Conservation (phyloP, 495 filamentous ascomycete genomes). For the Xylaria longipes region DNA sequence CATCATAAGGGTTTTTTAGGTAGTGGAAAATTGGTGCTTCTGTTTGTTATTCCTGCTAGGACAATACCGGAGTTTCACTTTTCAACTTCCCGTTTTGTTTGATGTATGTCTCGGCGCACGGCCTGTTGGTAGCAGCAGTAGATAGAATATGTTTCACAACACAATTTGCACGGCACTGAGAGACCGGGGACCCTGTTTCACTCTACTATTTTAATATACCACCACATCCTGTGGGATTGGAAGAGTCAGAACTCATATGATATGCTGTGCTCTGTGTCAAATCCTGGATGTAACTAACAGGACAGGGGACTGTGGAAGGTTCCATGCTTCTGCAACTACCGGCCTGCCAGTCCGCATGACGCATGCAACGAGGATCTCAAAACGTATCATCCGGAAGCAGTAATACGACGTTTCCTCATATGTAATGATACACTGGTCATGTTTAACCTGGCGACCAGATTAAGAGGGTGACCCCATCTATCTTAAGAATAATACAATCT, state of each 20-base stretch:
- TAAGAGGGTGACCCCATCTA: background rate
- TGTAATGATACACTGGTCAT: background rate
- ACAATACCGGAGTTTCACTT: constrained; percentile 18
- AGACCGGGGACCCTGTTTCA: constrained; percentile 14
- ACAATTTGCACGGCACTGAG: constrained; percentile 17
- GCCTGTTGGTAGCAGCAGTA: constrained; percentile 15
- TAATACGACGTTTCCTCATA: background rate
- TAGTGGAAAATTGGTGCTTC: constrained; percentile 19
- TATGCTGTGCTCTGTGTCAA: background rate
- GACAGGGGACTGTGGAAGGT: constrained; percentile 16
- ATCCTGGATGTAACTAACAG: constrained; percentile 7
- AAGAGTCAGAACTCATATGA: background rate
- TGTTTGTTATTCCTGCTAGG: constrained; percentile 14
- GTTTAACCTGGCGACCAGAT: background rate
- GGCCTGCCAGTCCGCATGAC: constrained; percentile 10
- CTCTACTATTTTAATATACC: constrained; percentile 11
- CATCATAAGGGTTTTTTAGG: background rate
- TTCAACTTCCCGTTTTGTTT: constrained; percentile 8
- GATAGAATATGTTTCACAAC: constrained; percentile 22
- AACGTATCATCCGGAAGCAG: background rate
- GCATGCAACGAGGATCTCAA: constrained; percentile 18
- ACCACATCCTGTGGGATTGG: background rate
- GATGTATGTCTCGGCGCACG: constrained; percentile 18
- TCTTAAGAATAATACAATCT: background rate
- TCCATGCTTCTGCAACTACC: constrained; percentile 13